Evolutionary conservation across 257 asterid genomes (phyloP).

Genomic region (Nicotiana tabacum): DNA sequence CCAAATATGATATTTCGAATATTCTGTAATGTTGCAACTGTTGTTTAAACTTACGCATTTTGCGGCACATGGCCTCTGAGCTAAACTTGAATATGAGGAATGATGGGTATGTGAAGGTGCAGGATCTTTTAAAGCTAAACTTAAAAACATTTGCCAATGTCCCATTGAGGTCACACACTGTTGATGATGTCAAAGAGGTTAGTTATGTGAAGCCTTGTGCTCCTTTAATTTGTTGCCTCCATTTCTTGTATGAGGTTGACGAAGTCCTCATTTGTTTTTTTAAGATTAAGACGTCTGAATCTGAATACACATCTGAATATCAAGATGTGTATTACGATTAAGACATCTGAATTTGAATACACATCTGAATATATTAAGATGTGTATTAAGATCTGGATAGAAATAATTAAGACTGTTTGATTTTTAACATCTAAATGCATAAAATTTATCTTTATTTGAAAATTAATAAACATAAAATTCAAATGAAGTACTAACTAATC

Average conservation of each 20-base stretch:
- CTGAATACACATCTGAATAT: too few relatives aligned
- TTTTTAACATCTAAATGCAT: too few relatives aligned
- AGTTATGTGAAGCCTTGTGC: slow-evolving; percentile 7
- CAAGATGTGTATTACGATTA: too few relatives aligned
- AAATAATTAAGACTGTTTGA: too few relatives aligned
- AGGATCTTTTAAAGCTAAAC: slow-evolving; percentile 68
- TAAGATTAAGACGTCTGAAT: too few relatives aligned
- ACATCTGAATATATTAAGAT: too few relatives aligned
- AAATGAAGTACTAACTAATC: too few relatives aligned
- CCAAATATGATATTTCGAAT: background rate
- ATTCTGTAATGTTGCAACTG: background rate
- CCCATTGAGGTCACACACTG: slow-evolving; percentile 57
- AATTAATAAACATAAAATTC: too few relatives aligned
- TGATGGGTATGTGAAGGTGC: slow-evolving; percentile 90
- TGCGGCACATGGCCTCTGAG: slow-evolving; percentile 90
- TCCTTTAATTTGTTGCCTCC: background rate
- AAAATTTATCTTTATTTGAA: too few relatives aligned
- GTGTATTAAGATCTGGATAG: too few relatives aligned
- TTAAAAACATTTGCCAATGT: slow-evolving; percentile 69
- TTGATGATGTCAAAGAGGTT: slow-evolving; percentile 83
- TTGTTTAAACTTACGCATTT: slow-evolving; percentile 34
- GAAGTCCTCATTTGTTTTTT: background rate
- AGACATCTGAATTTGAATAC: too few relatives aligned
- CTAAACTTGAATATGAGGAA: slow-evolving; percentile 71
- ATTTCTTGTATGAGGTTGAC: background rate